Conservation (phyloP, 139 green algal genomes). For the Marvania coccoides region DNA sequence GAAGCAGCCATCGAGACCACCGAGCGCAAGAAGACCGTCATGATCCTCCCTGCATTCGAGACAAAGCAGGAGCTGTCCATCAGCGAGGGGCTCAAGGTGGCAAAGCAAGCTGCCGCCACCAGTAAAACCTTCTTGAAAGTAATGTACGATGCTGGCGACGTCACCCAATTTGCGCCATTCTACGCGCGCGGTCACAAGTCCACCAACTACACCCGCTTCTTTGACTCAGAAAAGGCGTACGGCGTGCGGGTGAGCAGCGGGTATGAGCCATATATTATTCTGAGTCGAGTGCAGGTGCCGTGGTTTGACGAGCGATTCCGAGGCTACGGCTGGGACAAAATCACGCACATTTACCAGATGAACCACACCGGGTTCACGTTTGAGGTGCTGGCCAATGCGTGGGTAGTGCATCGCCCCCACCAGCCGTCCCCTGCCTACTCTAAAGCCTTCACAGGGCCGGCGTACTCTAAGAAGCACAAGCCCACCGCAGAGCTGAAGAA, state of each 20-base stretch:
- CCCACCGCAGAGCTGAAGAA: conserved; percentile 6
- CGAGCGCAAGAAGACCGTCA: not conserved
- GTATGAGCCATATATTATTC: conserved; percentile 38
- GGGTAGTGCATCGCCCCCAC: conserved; percentile 30
- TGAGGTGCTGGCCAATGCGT: conserved; percentile 15
- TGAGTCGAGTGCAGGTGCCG: conserved; percentile 13
- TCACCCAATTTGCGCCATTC: conserved; percentile 25
- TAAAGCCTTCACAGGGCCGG: conserved; percentile 20
- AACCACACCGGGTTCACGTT: not conserved
- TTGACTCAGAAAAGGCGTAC: not conserved
- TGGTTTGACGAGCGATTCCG: conserved; percentile 43
- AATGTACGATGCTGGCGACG: conserved; percentile 10
- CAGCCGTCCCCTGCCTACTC: conserved; percentile 20
- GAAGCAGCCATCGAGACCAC: not conserved
- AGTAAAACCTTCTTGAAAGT: conserved; percentile 12
- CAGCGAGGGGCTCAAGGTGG: not conserved
- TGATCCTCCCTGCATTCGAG: not conserved
- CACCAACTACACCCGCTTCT: not conserved
- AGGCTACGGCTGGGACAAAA: conserved; percentile 34
- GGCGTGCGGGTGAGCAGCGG: not conserved
- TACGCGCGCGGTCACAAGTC: conserved; percentile 10
- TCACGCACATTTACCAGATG: conserved; percentile 3
- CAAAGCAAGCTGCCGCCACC: conserved; percentile 6
- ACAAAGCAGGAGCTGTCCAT: not conserved
- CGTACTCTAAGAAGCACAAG: conserved; percentile 21